These are phyloP conservation scores for Prosopis cineraria DNA, from an alignment of 306 rosid genomes.

Conservation along the genomic window DNA sequence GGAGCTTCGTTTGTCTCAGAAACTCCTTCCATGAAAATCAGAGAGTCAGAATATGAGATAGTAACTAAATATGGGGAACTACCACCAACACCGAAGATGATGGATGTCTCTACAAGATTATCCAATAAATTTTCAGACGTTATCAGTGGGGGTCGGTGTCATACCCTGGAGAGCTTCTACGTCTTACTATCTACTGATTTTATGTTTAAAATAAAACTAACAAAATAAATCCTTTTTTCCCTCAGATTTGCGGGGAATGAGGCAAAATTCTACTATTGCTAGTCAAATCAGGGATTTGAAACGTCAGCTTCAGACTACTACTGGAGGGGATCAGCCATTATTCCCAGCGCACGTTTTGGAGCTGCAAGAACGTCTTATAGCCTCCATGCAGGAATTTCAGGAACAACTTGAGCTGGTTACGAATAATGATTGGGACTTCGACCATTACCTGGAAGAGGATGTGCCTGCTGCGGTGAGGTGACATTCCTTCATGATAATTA, in stretches of 20 bases:
- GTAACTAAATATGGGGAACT: constrained; percentile 34
- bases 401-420: constrained; percentile 50
- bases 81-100: constrained; percentile 25
- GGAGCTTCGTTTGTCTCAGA: constrained; percentile 36
- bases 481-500: constrained; percentile 40
- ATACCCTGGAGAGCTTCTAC: constrained; percentile 13
- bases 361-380: constrained; percentile 52
- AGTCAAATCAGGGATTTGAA: constrained; percentile 46
- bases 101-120: constrained; percentile 38
- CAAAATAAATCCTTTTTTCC: neutral
- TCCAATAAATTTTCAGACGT: constrained; percentile 41
- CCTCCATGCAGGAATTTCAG: constrained; percentile 57
- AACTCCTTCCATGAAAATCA: constrained; percentile 21
- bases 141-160: constrained; percentile 45
- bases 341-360: constrained; percentile 47
- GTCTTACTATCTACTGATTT: constrained; percentile 19
- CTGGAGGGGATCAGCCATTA: constrained; percentile 46
- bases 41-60: constrained; percentile 27
- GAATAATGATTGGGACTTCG: constrained; percentile 85
- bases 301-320: constrained; percentile 42
- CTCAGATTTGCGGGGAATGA: constrained; percentile 36
- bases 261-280: constrained; percentile 34
- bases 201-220: constrained; percentile 14
- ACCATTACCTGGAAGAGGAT: constrained; percentile 84
- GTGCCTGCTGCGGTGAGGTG: constrained; percentile 90